Evolutionary conservation across 345 rosid genomes (phyloP).

Genomic region (Eucalyptus coolabah): DNA sequence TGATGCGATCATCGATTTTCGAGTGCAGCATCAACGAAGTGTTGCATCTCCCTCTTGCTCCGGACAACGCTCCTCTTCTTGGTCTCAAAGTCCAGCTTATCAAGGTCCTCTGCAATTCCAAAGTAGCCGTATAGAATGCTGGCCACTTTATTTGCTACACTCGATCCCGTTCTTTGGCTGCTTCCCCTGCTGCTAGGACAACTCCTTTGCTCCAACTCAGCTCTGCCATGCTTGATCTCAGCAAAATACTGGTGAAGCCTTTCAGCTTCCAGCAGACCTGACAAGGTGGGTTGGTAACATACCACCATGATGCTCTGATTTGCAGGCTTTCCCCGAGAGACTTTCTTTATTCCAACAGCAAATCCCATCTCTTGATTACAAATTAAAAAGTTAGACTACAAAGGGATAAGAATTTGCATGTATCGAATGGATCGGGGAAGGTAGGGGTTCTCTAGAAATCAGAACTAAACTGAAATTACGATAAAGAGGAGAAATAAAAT

Average conservation of each 20-base stretch:
- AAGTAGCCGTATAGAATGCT: constrained; percentile 25
- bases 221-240: constrained; percentile 22
- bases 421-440: not conserved
- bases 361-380: constrained; percentile 24
- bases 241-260: constrained; percentile 21
- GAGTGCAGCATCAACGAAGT: not conserved
- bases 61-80: constrained; percentile 19
- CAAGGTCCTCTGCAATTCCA: constrained; percentile 35
- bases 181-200: not conserved
- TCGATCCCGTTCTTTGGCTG: not conserved
- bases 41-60: constrained; percentile 35
- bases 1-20: not conserved
- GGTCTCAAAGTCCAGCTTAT: constrained; percentile 24
- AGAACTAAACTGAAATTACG: not conserved
- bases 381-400: not conserved
- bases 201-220: constrained; percentile 8
- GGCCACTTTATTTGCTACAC: not conserved
- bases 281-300: constrained; percentile 21
- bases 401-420: not conserved
- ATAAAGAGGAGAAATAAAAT: not conserved
- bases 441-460: not conserved
- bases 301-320: constrained; percentile 35
- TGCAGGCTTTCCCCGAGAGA: constrained; percentile 33
- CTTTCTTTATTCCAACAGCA: constrained; percentile 7
- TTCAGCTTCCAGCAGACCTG: constrained; percentile 35